Evolutionary conservation across 78 protist genomes (phyloP), one percentile per base, ranked within the genome.

Genomic region (Dictyostelium firmibasis): DNA sequence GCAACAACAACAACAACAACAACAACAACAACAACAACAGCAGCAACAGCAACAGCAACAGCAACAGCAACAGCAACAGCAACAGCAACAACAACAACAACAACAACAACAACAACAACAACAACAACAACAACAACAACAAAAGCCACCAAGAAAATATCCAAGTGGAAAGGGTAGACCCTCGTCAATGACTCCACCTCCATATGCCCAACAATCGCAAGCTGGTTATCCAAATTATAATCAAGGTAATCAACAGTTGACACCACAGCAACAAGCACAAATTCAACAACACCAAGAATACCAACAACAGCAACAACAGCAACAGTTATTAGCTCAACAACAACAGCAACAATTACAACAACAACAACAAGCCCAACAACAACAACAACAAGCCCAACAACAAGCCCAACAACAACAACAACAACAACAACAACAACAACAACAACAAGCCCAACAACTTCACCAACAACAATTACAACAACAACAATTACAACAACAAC

Each of bases 261-360:
- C 47, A 2, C 81, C 41, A 75, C 81, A 75, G 35, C 81, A 75
- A 35, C 81, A 75, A 75, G 57, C 41, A 18, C 81, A 75, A 36
- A 29, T 70, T 8, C 86, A 69, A 82, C 75, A 57, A 57, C 86
- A 82, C 5, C 83, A 82, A 82, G 69, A 82, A 75, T 75, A 36
- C 8, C 81, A 75, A 75, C 81, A 75, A 75, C 81, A 75, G 7
- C 81, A 75, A 75, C 36, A 29, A 75, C 93, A 78, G 0, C 76
- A 67, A 36, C 93, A 88, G 57, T n/a, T n/a, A n/a, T n/a, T n/a
- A n/a, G n/a, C n/a, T n/a, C 86, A 43, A 18, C 77, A 20, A 82
- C 83, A 43, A 2, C 84, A 87, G 47, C 84, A 72, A 25, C 92
- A 43, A 10, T 74, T 41, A 38, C 29, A 31, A 38, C 33, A n/a